Percentiles rank a stretch among this genome's conserved stretches.
phyloP scores from a whole-genome alignment of 495 filamentous ascomycete species.

The Pyrenula aspistea region DNA sequence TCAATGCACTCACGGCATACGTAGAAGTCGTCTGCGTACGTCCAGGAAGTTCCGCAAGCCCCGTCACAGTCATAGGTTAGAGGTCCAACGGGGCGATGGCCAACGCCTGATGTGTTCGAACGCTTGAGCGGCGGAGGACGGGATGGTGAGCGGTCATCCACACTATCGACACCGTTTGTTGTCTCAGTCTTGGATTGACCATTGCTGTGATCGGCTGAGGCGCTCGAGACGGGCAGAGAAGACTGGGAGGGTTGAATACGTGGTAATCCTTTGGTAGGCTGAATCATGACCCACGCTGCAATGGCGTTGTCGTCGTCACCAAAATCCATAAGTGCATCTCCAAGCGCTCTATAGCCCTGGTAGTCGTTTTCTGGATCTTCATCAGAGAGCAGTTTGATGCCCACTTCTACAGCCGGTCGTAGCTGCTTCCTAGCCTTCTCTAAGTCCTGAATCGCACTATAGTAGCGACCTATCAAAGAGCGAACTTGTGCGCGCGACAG shows the following conservation, averaged over 20 bases:
- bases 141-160: too few species aligned
- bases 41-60: slow-evolving; percentile 12
- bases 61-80: slow-evolving; percentile 13
- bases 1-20: slow-evolving; percentile 26
- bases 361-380: slow-evolving; percentile 30
- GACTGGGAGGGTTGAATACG: too few species aligned
- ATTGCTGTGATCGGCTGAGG: too few species aligned
- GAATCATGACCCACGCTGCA: slow-evolving; percentile 12
- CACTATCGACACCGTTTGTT: too few species aligned
- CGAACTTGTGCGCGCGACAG: slow-evolving; percentile 14
- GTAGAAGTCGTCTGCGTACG: slow-evolving; percentile 16
- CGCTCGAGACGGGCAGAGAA: slow-evolving; percentile 8
- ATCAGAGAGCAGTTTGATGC: slow-evolving; percentile 28
- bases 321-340: slow-evolving; percentile 13
- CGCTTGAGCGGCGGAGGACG: too few species aligned
- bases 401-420: slow-evolving; percentile 17
- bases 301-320: slow-evolving; percentile 13
- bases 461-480: too few species aligned
- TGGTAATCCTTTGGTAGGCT: slow-evolving; percentile 2
- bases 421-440: slow-evolving; percentile 15
- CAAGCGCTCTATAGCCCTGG: slow-evolving; percentile 19
- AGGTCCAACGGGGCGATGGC: slow-evolving; percentile 1
- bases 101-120: not conserved
- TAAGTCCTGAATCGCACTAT: slow-evolving; percentile 16
- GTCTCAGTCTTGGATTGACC: too few species aligned